Evolutionary conservation across 768 basidiomycete species (phyloP).

Genomic region (Kockovaella imperatae): DNA sequence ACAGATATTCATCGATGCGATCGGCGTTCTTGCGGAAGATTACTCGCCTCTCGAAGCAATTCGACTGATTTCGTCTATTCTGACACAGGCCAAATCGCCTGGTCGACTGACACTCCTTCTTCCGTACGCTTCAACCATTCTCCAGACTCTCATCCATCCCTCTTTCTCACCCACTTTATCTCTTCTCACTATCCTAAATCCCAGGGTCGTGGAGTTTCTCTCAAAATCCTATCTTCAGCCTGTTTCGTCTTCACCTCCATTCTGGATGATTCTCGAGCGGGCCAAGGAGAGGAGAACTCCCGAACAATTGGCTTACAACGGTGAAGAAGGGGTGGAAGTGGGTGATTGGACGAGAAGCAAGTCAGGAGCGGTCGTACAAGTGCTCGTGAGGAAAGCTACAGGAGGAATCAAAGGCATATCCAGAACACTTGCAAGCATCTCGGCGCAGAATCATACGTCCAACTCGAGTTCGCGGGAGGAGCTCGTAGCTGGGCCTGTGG

Average conservation of each 20-base stretch:
- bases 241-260: conserved; percentile 64
- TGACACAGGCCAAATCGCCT: conserved; percentile 16
- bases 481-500: conserved; percentile 1
- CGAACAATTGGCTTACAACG: conserved; percentile 41
- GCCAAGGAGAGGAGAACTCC: conserved; percentile 54
- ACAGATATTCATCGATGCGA: conserved; percentile 37
- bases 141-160: conserved; percentile 21
- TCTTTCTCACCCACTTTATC: conserved; percentile 29
- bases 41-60: conserved; percentile 13
- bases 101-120: conserved; percentile 32
- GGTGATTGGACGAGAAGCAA: conserved; percentile 26
- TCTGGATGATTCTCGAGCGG: conserved; percentile 72
- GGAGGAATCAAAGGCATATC: conserved; percentile 41
- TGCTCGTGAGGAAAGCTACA: conserved; percentile 47
- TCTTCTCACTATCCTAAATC: conserved; percentile 54
- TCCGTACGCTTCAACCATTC: conserved; percentile 14
- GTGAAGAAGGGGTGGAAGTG: conserved; percentile 14
- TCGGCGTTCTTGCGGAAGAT: conserved; percentile 38
- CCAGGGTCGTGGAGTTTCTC: conserved; percentile 61
- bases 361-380: conserved; percentile 56
- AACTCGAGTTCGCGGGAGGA: background rate
- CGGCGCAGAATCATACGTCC: background rate
- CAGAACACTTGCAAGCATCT: conserved; percentile 23
- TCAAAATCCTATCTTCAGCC: conserved; percentile 62
- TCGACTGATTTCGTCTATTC: conserved; percentile 7